Evolutionary conservation across 2,329 filamentous ascomycete genomes (phyloP).

Genomic region (Pezizomycotina sp.): DNA sequence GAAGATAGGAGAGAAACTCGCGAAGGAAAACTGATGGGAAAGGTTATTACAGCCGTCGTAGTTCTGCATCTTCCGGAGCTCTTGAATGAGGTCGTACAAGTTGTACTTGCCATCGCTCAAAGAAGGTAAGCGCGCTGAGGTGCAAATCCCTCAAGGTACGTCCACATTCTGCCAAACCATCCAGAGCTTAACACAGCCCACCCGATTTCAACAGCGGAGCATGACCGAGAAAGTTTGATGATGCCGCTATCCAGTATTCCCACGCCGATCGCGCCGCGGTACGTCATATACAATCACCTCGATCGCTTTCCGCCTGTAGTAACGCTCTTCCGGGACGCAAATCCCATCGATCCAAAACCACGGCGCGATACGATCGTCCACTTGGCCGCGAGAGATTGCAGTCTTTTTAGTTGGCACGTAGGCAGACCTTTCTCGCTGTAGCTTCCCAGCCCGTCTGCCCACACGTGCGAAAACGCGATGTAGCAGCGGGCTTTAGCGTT

Average conservation of each 20-base stretch:
- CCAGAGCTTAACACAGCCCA: conserved; percentile 1
- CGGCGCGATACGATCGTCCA: background rate
- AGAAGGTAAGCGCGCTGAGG: conserved; percentile 1
- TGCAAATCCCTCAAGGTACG: conserved; percentile 1
- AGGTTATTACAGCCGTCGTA: too few species aligned
- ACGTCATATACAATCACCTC: conserved; percentile 2
- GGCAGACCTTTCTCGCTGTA: conserved; percentile 2
- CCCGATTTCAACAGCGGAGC: conserved; percentile 1
- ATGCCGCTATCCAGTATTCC: conserved; percentile 1
- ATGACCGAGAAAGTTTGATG: background rate
- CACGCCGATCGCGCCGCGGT: background rate
- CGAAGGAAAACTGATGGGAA: background rate
- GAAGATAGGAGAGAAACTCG: background rate
- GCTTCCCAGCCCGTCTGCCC: conserved; percentile 5
- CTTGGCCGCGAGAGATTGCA: background rate
- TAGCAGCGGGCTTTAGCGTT: background rate
- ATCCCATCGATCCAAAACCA: conserved; percentile 4
- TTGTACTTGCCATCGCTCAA: background rate
- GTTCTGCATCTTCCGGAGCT: background rate
- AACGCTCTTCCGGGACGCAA: background rate
- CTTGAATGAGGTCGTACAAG: conserved; percentile 1
- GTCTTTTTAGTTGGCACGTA: background rate
- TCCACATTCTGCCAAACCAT: conserved; percentile 1
- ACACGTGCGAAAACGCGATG: conserved; percentile 4
- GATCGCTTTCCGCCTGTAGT: conserved; percentile 1